phyloP scores from a whole-genome alignment of 495 filamentous ascomycete species.

The Penicilliopsis zonata region DNA sequence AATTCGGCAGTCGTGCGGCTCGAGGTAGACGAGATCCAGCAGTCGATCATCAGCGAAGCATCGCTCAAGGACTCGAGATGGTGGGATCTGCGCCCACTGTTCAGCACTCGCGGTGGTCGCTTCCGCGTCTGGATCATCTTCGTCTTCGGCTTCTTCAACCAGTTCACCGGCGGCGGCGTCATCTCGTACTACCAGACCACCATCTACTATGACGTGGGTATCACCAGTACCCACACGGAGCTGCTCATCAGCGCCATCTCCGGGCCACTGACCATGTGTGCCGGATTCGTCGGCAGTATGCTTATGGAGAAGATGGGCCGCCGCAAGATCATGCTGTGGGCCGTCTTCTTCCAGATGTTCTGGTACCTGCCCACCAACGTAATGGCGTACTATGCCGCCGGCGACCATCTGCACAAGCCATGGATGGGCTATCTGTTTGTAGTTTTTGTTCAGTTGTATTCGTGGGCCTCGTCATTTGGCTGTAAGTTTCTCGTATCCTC shows the following conservation, averaged over 20 bases:
- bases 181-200: background rate
- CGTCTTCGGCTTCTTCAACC: background rate
- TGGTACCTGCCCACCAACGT: slow-evolving; percentile 43
- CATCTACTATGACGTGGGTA: slow-evolving; percentile 10
- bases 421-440: slow-evolving; percentile 51
- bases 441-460: slow-evolving; percentile 14
- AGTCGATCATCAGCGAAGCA: slow-evolving; percentile 42
- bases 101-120: background rate
- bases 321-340: slow-evolving; percentile 34
- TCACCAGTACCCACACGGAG: slow-evolving; percentile 28
- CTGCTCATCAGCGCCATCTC: slow-evolving; percentile 47
- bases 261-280: slow-evolving; percentile 46
- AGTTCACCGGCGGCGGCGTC: background rate
- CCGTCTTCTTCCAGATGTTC: slow-evolving; percentile 30
- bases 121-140: background rate
- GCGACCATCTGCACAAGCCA: slow-evolving; percentile 40
- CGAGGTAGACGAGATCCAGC: slow-evolving; percentile 46
- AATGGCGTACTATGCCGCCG: slow-evolving; percentile 20
- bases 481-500: no score
- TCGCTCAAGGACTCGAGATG: slow-evolving; percentile 44
- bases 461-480: slow-evolving; percentile 12
- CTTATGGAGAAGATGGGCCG: slow-evolving; percentile 45
- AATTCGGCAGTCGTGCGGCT: slow-evolving; percentile 41
- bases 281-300: slow-evolving; percentile 48
- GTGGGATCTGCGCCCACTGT: slow-evolving; percentile 35